phyloP scores from a whole-genome alignment of 306 rosid species.

The Sesbania bispinosa region DNA sequence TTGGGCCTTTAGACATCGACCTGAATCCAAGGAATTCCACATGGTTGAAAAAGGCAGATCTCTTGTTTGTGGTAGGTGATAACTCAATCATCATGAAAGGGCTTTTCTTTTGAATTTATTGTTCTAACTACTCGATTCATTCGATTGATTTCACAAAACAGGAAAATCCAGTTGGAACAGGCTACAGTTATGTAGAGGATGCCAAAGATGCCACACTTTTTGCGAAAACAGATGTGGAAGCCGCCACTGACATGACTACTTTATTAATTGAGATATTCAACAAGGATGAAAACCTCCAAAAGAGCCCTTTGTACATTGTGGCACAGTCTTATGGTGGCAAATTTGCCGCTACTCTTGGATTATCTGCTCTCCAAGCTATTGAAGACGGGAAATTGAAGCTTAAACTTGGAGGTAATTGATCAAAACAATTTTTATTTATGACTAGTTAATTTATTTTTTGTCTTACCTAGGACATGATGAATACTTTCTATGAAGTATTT shows the following conservation, averaged over 20 bases:
- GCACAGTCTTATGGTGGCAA: slow-evolving; percentile 97
- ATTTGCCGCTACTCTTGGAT: slow-evolving; percentile 71
- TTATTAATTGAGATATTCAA: slow-evolving; percentile 58
- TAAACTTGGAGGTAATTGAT: slow-evolving; percentile 52
- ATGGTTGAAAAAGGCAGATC: slow-evolving; percentile 65
- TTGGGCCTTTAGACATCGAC: slow-evolving; percentile 63
- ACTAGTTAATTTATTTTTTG: neutral
- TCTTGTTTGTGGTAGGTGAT: slow-evolving; percentile 61
- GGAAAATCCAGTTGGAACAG: slow-evolving; percentile 97
- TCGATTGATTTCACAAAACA: slow-evolving; percentile 15
- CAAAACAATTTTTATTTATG: no score
- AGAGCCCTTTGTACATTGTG: slow-evolving; percentile 69
- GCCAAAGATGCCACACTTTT: slow-evolving; percentile 23
- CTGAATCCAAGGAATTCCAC: slow-evolving; percentile 69
- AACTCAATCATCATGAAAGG: neutral
- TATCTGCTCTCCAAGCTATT: slow-evolving; percentile 62
- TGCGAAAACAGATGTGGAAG: slow-evolving; percentile 74
- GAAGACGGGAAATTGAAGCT: slow-evolving; percentile 51
- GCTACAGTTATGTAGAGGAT: slow-evolving; percentile 82
- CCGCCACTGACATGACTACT: slow-evolving; percentile 72
- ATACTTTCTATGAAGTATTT: neutral
- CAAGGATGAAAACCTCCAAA: slow-evolving; percentile 47
- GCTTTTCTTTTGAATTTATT: neutral
- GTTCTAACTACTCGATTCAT: neutral
- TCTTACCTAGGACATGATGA: neutral